Evolutionary conservation across 2,329 filamentous ascomycete genomes (phyloP), one percentile per base, ranked within the genome.

Genomic region (Colletotrichum eleusines): DNA sequence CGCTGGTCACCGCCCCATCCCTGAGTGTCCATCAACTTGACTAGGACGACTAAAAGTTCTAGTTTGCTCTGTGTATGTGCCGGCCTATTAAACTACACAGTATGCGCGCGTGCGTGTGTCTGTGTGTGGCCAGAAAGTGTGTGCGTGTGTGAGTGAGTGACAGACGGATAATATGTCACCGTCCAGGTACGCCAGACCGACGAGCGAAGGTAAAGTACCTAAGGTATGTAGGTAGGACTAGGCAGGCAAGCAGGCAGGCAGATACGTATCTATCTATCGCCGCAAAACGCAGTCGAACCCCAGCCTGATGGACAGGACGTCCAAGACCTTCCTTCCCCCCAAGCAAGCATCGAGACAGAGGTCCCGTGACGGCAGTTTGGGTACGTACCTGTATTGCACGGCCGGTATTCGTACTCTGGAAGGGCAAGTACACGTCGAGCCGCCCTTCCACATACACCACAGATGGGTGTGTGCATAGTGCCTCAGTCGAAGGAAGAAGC

Each of bases 1-100:
- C 55, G 67, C 26, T 50, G 40, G 67, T 50, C 55, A 66, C 67
- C 63, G 63, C 67, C 67, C 42, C 18, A 62, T 62, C 67, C 63
- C 59, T 70, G 67, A 57, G 40, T 9, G 3, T 44, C 33, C 8
- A 12, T 44, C 61, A 28, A 63, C 12, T 46, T 28, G 31, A 11
- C 55, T 44, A 31, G 38, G 6, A 44, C 0, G 40, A 20, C 18
- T 44, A 44, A 14, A 12, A 40, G 55, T 23, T 18, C 40, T 59
- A 59, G 38, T 42, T 59, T 9, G 26, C 55, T 44, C 16, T 42
- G 55, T 38, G 28, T 20, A 38, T n/a, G n/a, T 31, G 35, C 11
- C 11, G 35, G 38, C 23, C 35, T 38, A 38, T 11, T 57, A n/a
- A n/a, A n/a, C n/a, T n/a, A n/a, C 35, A 35, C 12, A 35, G 35